phyloP scores from a whole-genome alignment of 192 early-diverging fungal genomes.

The Podochytrium sp. region DNA sequence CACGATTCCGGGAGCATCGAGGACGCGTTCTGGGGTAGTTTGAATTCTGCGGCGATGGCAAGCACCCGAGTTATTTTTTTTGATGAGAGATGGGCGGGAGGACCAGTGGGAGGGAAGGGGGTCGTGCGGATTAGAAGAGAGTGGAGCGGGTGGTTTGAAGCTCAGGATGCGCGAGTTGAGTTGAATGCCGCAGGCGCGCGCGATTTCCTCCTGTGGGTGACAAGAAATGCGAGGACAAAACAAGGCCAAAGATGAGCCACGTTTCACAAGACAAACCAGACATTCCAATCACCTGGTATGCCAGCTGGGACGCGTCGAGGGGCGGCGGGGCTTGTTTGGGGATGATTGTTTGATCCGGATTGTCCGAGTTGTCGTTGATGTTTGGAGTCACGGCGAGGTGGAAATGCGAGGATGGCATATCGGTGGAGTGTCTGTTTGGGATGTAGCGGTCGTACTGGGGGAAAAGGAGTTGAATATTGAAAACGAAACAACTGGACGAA shows the following conservation, averaged over 20 bases:
- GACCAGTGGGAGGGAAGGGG: slow-evolving; percentile 29
- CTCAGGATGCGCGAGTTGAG: slow-evolving; percentile 80
- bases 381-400: slow-evolving; percentile 39
- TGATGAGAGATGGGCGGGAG: background rate
- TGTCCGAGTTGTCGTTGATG: slow-evolving; percentile 29
- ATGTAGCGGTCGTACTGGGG: slow-evolving; percentile 83
- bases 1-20: slow-evolving; percentile 86
- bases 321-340: background rate
- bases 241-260: slow-evolving; percentile 36
- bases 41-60: slow-evolving; percentile 69
- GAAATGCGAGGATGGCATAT: slow-evolving; percentile 72
- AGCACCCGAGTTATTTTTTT: slow-evolving; percentile 14
- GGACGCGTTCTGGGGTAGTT: slow-evolving; percentile 77
- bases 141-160: slow-evolving; percentile 74
- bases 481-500: background rate
- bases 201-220: slow-evolving; percentile 82
- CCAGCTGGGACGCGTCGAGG: slow-evolving; percentile 5
- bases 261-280: no score
- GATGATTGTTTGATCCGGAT: slow-evolving; percentile 8
- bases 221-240: slow-evolving; percentile 27
- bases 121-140: slow-evolving; percentile 16
- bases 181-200: slow-evolving; percentile 76
- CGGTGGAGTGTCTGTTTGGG: slow-evolving; percentile 75
- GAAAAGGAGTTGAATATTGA: no score
- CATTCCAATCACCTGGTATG: slow-evolving; percentile 34